These are phyloP conservation scores for Colletotrichum kahawae DNA, from an alignment of 2,329 filamentous ascomycete genomes.

Conservation along the genomic window DNA sequence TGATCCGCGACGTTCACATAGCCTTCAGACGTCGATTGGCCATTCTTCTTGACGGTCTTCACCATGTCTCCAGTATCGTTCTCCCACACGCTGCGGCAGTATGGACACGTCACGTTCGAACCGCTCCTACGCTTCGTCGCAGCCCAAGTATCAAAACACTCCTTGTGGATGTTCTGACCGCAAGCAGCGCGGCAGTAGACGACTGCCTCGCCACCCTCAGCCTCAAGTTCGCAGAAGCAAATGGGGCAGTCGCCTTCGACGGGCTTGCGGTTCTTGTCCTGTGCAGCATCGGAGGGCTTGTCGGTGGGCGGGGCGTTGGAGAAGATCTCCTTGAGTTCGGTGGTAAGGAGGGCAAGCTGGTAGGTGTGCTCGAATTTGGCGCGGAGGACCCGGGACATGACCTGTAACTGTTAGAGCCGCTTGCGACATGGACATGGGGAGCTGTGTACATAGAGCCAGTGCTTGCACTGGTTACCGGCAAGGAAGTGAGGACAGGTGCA, in stretches of 20 bases:
- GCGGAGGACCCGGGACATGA: slow-evolving; percentile 64
- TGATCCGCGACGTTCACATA: slow-evolving; percentile 68
- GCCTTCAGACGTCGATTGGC: slow-evolving; percentile 51
- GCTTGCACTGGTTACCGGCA: slow-evolving; percentile 67
- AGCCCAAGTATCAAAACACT: slow-evolving; percentile 61
- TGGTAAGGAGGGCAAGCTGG: slow-evolving; percentile 63
- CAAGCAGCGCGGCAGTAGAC: slow-evolving; percentile 59
- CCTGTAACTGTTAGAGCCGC: slow-evolving; percentile 31
- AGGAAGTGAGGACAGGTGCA: slow-evolving; percentile 62
- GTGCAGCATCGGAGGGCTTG: slow-evolving; percentile 33
- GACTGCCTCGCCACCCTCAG: slow-evolving; percentile 36
- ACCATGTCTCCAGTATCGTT: slow-evolving; percentile 45
- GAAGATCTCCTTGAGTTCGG: slow-evolving; percentile 66
- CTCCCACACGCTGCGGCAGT: slow-evolving; percentile 64
- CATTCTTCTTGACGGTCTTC: slow-evolving; percentile 47
- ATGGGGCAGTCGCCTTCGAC: slow-evolving; percentile 62
- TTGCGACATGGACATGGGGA: background rate
- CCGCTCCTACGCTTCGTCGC: slow-evolving; percentile 44
- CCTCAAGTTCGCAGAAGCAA: slow-evolving; percentile 56
- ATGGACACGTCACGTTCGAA: slow-evolving; percentile 61
- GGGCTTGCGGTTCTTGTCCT: slow-evolving; percentile 50
- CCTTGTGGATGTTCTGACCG: slow-evolving; percentile 59
- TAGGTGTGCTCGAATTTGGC: slow-evolving; percentile 62
- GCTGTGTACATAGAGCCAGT: slow-evolving; percentile 60
- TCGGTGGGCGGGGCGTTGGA: slow-evolving; percentile 56